Conservation (phyloP, 306 rosid genomes). For the Pachyrhizus erosus region DNA sequence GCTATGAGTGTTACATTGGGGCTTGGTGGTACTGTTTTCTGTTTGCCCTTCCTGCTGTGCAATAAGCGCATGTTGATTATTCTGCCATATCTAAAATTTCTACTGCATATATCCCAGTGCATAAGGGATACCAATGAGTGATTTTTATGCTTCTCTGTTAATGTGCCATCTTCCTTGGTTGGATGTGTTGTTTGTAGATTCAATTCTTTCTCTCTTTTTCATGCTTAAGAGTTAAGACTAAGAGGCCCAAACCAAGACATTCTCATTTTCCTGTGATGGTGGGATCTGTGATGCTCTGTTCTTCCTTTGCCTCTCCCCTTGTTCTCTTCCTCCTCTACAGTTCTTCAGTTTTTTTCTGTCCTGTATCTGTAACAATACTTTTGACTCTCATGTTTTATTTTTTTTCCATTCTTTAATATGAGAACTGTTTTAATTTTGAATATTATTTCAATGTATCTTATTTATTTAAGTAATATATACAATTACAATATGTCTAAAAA, state of each 20-base stretch:
- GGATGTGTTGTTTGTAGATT: slow-evolving; percentile 33
- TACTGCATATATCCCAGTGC: neutral
- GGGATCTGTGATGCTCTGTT: neutral
- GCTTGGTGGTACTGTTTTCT: neutral
- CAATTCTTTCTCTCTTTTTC: slow-evolving; percentile 4
- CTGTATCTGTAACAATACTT: neutral
- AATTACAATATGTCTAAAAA: neutral
- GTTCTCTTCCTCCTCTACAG: neutral
- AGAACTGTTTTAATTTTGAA: neutral
- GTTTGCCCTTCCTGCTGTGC: neutral
- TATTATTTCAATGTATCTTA: neutral
- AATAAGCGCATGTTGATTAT: slow-evolving; percentile 9
- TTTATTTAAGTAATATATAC: neutral
- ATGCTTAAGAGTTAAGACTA: neutral
- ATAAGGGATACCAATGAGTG: neutral
- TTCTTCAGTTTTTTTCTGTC: neutral
- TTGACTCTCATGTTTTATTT: neutral
- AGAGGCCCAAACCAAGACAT: neutral
- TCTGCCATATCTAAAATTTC: neutral
- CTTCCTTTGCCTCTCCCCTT: neutral
- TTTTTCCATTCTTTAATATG: neutral
- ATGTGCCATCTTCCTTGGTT: neutral
- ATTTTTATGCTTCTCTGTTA: slow-evolving; percentile 30
- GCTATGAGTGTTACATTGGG: neutral
- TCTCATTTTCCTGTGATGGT: slow-evolving; percentile 9